Conservation (phyloP, 257 asterid genomes). For the Solanum pinnatisectum region DNA sequence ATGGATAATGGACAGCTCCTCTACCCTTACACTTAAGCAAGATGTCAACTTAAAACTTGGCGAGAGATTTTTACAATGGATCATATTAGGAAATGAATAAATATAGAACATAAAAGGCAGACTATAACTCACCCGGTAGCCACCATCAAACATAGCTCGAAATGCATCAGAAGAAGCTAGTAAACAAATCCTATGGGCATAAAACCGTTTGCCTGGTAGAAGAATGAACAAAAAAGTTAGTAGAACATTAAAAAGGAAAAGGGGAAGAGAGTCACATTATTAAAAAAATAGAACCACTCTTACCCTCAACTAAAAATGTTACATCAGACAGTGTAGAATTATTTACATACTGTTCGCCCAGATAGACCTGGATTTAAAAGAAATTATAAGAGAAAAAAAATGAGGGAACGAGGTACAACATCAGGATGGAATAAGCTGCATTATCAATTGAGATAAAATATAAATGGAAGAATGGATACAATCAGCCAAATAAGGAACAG, state of each 20-base stretch:
- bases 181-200: constrained; percentile 94
- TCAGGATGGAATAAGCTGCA: not conserved
- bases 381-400: not conserved
- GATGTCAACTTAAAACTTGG: not conserved
- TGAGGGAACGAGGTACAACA: not conserved
- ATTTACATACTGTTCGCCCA: constrained; percentile 94
- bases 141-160: constrained; percentile 99
- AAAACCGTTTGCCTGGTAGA: constrained; percentile 53
- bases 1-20: not conserved
- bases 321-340: constrained; percentile 86
- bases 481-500: not conserved
- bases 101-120: not conserved
- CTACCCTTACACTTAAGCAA: not conserved
- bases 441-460: not conserved
- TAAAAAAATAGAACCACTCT: not conserved
- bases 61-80: not conserved
- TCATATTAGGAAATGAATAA: not conserved
- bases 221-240: not conserved
- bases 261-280: not conserved
- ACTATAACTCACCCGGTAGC: constrained; percentile 71
- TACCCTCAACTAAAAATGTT: constrained; percentile 95
- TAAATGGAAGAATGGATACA: not conserved
- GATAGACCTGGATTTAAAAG: constrained; percentile 59
- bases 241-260: not conserved
- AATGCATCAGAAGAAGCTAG: constrained; percentile 98